Conservation (phyloP, 805 yeast genomes). For the Candida fluviatilis region DNA sequence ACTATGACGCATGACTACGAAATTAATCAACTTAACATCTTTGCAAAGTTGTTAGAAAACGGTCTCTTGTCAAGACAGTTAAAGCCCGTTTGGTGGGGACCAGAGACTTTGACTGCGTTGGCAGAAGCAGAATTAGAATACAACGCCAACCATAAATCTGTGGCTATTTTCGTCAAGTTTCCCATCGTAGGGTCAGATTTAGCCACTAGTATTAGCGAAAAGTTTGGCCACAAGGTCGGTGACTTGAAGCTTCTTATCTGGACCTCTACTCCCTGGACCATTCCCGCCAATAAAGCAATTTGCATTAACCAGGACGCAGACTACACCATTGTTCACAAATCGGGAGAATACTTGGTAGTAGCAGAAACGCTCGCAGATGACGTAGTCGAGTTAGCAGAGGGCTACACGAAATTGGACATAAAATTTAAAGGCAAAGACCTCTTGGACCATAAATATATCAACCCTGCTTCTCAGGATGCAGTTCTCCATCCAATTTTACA, state of each 20-base stretch:
- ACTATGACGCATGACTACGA: constrained; percentile 76
- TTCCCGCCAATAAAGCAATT: constrained; percentile 82
- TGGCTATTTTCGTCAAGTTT: constrained; percentile 65
- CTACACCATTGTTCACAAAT: constrained; percentile 46
- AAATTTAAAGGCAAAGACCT: constrained; percentile 21
- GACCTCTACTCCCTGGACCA: constrained; percentile 99
- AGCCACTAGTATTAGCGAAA: neutral
- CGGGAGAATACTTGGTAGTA: constrained; percentile 50
- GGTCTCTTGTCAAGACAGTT: constrained; percentile 77
- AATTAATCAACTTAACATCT: constrained; percentile 66
- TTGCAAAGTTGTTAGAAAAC: constrained; percentile 57
- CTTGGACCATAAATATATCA: constrained; percentile 36
- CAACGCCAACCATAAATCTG: constrained; percentile 63
- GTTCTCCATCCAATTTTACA: constrained; percentile 57
- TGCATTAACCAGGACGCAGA: constrained; percentile 56
- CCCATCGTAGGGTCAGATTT: constrained; percentile 30
- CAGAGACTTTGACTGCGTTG: constrained; percentile 87
- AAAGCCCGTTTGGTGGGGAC: constrained; percentile 97
- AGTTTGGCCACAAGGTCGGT: constrained; percentile 1
- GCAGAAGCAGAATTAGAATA: constrained; percentile 97
- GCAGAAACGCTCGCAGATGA: constrained; percentile 45
- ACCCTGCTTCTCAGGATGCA: constrained; percentile 7
- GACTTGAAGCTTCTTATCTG: constrained; percentile 55
- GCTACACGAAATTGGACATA: constrained; percentile 9
- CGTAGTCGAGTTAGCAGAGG: constrained; percentile 27